phyloP scores from a whole-genome alignment of 257 asterid genomes.

The Marsdenia floribunda region DNA sequence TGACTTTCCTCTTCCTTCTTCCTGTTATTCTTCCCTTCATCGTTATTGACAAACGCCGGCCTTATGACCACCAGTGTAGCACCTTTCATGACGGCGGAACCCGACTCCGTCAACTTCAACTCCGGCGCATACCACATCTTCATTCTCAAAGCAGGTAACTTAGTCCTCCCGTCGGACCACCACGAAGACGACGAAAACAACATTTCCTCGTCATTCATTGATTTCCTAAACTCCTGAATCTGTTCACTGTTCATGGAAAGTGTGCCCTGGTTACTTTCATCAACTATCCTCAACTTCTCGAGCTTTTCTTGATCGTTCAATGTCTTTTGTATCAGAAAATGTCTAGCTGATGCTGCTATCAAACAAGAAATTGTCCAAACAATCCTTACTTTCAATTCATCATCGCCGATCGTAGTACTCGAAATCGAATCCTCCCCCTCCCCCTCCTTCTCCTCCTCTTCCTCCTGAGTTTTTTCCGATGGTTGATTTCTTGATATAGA shows the following conservation, averaged over 20 bases:
- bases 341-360: conserved; percentile 67
- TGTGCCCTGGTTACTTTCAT: conserved; percentile 54
- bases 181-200: too few relatives aligned
- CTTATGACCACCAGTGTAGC: conserved; percentile 59
- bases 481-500: conserved; percentile 12
- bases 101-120: conserved; percentile 41
- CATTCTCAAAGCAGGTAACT: conserved; percentile 61
- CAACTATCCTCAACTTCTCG: conserved; percentile 39
- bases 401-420: conserved; percentile 20
- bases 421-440: background rate
- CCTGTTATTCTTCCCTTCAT: conserved; percentile 20
- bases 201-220: background rate
- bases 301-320: conserved; percentile 27
- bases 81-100: conserved; percentile 51
- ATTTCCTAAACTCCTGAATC: conserved; percentile 39
- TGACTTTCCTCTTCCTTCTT: conserved; percentile 22
- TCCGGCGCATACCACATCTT: conserved; percentile 69
- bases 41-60: conserved; percentile 22
- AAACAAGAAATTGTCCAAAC: conserved; percentile 68
- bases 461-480: too few relatives aligned
- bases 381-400: conserved; percentile 51
- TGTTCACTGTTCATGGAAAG: conserved; percentile 45
- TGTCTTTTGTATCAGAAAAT: conserved; percentile 37
- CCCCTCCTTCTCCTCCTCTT: too few relatives aligned
- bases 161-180: conserved; percentile 25